Evolutionary conservation across 768 basidiomycete genomes (phyloP), one percentile per base, ranked within the genome.

Genomic region (Collybia sordida): DNA sequence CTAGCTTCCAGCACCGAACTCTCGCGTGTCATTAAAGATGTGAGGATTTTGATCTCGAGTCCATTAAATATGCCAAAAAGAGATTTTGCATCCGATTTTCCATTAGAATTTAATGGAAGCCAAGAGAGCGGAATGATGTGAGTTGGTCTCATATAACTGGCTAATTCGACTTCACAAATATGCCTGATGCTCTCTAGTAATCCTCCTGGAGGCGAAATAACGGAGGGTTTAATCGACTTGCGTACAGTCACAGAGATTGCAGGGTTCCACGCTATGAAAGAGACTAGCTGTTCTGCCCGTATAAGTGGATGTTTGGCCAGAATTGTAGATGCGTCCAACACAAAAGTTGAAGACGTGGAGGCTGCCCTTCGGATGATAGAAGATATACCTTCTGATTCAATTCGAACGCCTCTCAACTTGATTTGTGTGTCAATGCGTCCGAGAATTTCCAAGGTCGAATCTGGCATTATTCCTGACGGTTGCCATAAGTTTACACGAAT

Each of bases 401-500:
- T 79, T n/a, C 79, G 75, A 17, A 80, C 77, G 21, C 79, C 79
- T 31, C 75, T 70, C 34, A 78, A 56, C 59, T 80, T 80, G 58
- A 80, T 73, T 50, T 80, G 79, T 5, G 72, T 71, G 55, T 80
- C 79, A 42, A 75, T 75, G 22, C 79, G 70, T 25, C 79, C 78
- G 12, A 78, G 61, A 48, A 80, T 77, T 51, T 79, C 74, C 21
- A 80, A 55, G 5, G 75, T 72, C 15, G 61, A 66, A 50, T 80
- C 76, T 0, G 77, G 73, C 63, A 78, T 71, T 73, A 80, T 78
- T 25, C 78, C 76, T 72, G 31, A 31, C 9, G 31, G 11, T 7
- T 7, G 14, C 11, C 31, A 31, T 14, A 24, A 3, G 21, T 38
- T 46, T 21, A 36, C 15, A 11, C 4, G 28, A 8, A 21, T 38